Base-by-base conservation (phyloP, 768 basidiomycete genomes). In the Phylloporus arenicola region DNA sequence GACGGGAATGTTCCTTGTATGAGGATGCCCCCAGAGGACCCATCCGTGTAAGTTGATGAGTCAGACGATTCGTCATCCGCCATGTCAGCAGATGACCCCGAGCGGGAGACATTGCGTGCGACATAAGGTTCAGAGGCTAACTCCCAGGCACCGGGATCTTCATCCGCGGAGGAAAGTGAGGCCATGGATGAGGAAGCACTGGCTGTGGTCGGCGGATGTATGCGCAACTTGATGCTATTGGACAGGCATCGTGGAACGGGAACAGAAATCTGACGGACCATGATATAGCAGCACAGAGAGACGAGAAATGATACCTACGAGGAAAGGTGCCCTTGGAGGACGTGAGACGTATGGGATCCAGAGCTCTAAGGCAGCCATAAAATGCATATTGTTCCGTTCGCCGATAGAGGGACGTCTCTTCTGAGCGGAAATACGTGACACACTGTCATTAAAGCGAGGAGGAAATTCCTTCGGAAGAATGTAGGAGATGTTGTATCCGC, bases 21-120 rank as follows among this genome's bases (percentile, higher is more conserved):
- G 16, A 79, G 76, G 50, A 80, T 83, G 1, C 79, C 82, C 38
- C 84, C 82, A 16, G 80, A 69, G 52, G 79, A 74, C 1, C 72
- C 71, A 2, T 78, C 77, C 8, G 60, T 31, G 73, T 70, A 29
- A 64, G 76, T 31, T 65, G 73, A 83, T 1, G 86, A 84, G 61
- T 89, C 88, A 35, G 84, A 86, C 3, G 86, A 85, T 60, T 91
- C 88, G 56, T 89, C 88, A 55, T 91, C 88, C 0, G 88, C 88
- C 60, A 88, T 82, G 59, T 85, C 76, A 37, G 75, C 81, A 58
- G 83, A 83, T 6, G 85, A 84, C 45, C 75, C 75, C 1, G 79
- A 67, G 30, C 84, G 78, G 12, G 79, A 75, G 6, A 72, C 51
- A 25, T 63, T 72, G 30, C 84, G 81, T 10, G 85, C 79, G 50